These are phyloP conservation scores for Erodium trifolium DNA, from an alignment of 441 rosid genomes.

Conservation along the genomic window DNA sequence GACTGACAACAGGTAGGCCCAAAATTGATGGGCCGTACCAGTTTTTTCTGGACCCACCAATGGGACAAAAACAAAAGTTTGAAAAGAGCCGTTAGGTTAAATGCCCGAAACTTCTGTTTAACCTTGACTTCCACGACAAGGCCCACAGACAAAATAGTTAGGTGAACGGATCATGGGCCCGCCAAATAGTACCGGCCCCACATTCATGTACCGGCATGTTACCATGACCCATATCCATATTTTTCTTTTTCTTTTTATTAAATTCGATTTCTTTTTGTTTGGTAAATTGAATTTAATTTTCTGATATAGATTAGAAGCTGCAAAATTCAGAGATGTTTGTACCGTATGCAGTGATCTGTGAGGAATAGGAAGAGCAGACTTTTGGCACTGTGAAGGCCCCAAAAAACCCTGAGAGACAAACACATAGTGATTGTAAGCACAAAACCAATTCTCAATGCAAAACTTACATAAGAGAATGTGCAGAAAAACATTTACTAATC, in stretches of 20 bases:
- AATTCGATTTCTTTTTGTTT: too few relatives aligned
- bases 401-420: slow-evolving; percentile 48
- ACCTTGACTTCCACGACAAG: background rate
- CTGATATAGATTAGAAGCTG: background rate
- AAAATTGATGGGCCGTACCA: background rate
- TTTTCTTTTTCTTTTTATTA: too few relatives aligned
- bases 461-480: background rate
- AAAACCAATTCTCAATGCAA: background rate
- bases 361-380: slow-evolving; percentile 63
- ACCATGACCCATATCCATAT: too few relatives aligned
- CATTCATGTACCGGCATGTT: background rate
- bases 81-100: background rate
- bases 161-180: slow-evolving; percentile 3
- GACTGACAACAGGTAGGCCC: background rate
- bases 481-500: slow-evolving; percentile 8
- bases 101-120: background rate
- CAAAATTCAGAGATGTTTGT: slow-evolving; percentile 13
- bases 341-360: slow-evolving; percentile 65
- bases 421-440: background rate
- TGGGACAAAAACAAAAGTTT: background rate
- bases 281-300: too few relatives aligned
- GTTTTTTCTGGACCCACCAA: background rate
- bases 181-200: background rate
- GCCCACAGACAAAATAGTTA: background rate
- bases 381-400: slow-evolving; percentile 71